A percentile compares a stretch with the other conserved stretches of the same genome.
Conservation (phyloP, 2,329 filamentous ascomycete genomes). For the Dothideomycetes sp. region DNA sequence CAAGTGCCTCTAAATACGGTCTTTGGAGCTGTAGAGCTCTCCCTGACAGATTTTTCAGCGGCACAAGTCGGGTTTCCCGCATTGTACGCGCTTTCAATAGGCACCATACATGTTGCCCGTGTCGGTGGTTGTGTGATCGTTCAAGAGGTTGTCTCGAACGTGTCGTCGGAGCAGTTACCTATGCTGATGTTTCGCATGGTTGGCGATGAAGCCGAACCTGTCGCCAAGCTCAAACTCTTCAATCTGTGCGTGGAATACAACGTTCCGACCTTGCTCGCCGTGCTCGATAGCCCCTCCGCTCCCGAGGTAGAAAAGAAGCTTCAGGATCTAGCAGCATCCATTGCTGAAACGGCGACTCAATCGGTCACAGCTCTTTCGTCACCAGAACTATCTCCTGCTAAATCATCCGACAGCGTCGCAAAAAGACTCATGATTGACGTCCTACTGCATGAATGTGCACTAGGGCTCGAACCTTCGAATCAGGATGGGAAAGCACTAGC, state of each 20-base stretch:
- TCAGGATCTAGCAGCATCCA: conserved; percentile 64
- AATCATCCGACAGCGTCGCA: conserved; percentile 6
- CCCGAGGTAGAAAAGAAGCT: conserved; percentile 56
- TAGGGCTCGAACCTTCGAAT: conserved; percentile 76
- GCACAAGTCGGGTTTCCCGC: conserved; percentile 80
- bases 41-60: conserved; percentile 55
- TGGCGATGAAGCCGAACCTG: conserved; percentile 87
- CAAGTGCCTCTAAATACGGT: conserved; percentile 56
- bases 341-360: conserved; percentile 37
- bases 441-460: conserved; percentile 67
- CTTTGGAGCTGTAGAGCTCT: conserved; percentile 54
- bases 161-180: conserved; percentile 39
- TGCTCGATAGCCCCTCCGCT: conserved; percentile 61
- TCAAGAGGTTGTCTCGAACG: conserved; percentile 45
- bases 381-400: neutral
- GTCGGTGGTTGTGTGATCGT: conserved; percentile 65
- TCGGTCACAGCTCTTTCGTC: conserved; percentile 1
- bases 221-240: conserved; percentile 77
- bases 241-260: conserved; percentile 83
- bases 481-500: conserved; percentile 67
- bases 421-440: conserved; percentile 56
- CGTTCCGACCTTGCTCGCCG: conserved; percentile 70
- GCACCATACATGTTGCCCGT: conserved; percentile 51
- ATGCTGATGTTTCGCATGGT: conserved; percentile 85
- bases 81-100: conserved; percentile 68